Base-by-base conservation (phyloP, 2,329 filamentous ascomycete species). In the Fusarium sulawesiense region DNA sequence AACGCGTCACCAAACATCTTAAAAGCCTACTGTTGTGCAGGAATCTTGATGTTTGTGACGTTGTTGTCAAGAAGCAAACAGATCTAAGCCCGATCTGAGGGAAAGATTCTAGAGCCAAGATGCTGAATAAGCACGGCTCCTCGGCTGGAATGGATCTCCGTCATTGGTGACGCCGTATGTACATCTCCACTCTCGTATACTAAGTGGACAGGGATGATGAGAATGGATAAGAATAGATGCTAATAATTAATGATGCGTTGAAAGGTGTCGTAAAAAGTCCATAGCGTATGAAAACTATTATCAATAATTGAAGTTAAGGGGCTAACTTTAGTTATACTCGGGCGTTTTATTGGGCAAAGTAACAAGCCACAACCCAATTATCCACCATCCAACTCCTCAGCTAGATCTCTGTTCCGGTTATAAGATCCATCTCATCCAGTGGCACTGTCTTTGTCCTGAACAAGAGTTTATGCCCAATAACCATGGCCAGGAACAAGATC, bases 401-500 rank as follows among this genome's bases (percentile, higher is more conserved):
- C 20, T 49, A 65, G 2, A 60, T 18, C 3, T 66, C 63, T 6
- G 61, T 66, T 7, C 63, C 55, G 2, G 42, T 61, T 3, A 50
- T 23, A 4, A 66, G 12, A 7, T 66, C 63, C 63, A 66, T 66
- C 27, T 66, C 62, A 3, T 4, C 16, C 7, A 66, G 12, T 1
- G 63, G 62, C 13, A 66, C 61, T 7, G 46, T 41, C 14, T 50
- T 66, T 7, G 63, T 66, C n/a, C 13, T 40, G 37, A 74, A 74
- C 23, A 72, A 48, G 13, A 74, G 34, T 47, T 69, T 69, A 14
- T 71, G 68, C 9, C 68, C 68, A 25, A 71, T 14, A n/a, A 72
- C 65, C 34, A 71, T 64, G 11, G 21, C 55, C 1, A 72, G 40
- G n/a, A 71, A 71, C 13, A 71, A 47, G 4, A 70, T 72, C 12